Evolutionary conservation across 495 filamentous ascomycete species (phyloP).

Genomic region (Aspergillus nidulans): DNA sequence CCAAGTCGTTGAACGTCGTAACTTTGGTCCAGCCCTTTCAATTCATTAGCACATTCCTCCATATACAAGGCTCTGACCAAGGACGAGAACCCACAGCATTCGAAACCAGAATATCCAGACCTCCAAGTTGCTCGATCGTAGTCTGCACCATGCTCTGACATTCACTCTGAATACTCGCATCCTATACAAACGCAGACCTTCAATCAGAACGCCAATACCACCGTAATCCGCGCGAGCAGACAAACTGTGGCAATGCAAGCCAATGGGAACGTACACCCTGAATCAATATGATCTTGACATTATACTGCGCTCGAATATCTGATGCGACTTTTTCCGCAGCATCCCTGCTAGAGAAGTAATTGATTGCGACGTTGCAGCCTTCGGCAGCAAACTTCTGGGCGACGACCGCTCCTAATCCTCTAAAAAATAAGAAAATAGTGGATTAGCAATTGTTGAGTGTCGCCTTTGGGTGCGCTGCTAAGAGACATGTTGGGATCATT

Average conservation of each 20-base stretch:
- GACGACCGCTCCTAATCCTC: slow-evolving; percentile 62
- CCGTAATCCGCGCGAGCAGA: neutral
- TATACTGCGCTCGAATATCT: slow-evolving; percentile 47
- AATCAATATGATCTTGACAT: slow-evolving; percentile 52
- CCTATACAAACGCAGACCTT: slow-evolving; percentile 35
- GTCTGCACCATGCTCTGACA: slow-evolving; percentile 51
- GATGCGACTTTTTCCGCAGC: slow-evolving; percentile 52
- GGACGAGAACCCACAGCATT: slow-evolving; percentile 56
- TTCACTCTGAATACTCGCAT: slow-evolving; percentile 53
- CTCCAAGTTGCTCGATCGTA: slow-evolving; percentile 55
- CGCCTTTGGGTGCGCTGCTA: no score
- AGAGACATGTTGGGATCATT: neutral
- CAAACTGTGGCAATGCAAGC: neutral
- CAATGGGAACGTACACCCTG: slow-evolving; percentile 50
- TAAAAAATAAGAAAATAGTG: slow-evolving; percentile 15
- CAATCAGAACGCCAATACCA: neutral
- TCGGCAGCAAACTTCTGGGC: slow-evolving; percentile 61
- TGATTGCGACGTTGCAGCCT: slow-evolving; percentile 66
- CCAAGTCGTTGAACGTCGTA: slow-evolving; percentile 57
- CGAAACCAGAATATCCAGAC: slow-evolving; percentile 65
- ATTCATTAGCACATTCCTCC: neutral
- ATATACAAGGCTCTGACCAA: neutral
- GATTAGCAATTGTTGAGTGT: neutral
- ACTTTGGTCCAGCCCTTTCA: slow-evolving; percentile 64
- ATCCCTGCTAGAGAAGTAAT: slow-evolving; percentile 54